phyloP scores from a whole-genome alignment of 2,329 filamentous ascomycete species.

The Scedosporium boydii region DNA sequence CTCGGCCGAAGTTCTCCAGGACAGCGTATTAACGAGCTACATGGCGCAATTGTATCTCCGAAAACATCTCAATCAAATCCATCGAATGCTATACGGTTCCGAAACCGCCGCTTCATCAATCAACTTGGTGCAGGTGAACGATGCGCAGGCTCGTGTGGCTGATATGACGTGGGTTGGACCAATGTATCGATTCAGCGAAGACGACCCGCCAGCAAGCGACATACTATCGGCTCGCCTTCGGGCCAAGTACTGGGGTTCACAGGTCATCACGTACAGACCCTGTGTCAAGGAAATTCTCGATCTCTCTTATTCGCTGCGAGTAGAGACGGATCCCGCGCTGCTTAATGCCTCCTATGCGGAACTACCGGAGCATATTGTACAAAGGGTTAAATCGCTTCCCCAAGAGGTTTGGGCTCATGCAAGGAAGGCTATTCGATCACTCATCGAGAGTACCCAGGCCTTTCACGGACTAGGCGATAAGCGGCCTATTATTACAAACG shows the following conservation, averaged over 20 bases:
- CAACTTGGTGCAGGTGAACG: neutral
- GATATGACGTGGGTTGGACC: slow-evolving; percentile 36
- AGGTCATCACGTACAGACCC: slow-evolving; percentile 80
- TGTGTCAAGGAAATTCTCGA: slow-evolving; percentile 53
- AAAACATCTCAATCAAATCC: slow-evolving; percentile 55
- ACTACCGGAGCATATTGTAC: neutral
- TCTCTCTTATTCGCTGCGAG: slow-evolving; percentile 26
- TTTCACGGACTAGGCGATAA: slow-evolving; percentile 58
- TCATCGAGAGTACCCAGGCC: slow-evolving; percentile 76
- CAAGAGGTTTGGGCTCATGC: slow-evolving; percentile 44
- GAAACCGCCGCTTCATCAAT: slow-evolving; percentile 17
- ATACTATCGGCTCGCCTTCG: slow-evolving; percentile 77
- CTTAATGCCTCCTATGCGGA: neutral
- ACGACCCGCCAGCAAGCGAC: slow-evolving; percentile 61
- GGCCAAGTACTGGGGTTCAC: slow-evolving; percentile 89
- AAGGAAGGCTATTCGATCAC: slow-evolving; percentile 56
- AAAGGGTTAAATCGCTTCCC: slow-evolving; percentile 16
- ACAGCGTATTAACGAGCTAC: slow-evolving; percentile 48
- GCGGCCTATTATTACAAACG: slow-evolving; percentile 82
- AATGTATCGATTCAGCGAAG: slow-evolving; percentile 49
- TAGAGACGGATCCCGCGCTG: slow-evolving; percentile 27
- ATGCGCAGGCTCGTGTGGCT: slow-evolving; percentile 11
- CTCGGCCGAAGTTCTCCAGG: slow-evolving; percentile 25
- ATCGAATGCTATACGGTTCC: slow-evolving; percentile 44
- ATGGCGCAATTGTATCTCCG: slow-evolving; percentile 54